phyloP scores from a whole-genome alignment of 176 grass and related monocot genomes.

The Phyllostachys edulis region DNA sequence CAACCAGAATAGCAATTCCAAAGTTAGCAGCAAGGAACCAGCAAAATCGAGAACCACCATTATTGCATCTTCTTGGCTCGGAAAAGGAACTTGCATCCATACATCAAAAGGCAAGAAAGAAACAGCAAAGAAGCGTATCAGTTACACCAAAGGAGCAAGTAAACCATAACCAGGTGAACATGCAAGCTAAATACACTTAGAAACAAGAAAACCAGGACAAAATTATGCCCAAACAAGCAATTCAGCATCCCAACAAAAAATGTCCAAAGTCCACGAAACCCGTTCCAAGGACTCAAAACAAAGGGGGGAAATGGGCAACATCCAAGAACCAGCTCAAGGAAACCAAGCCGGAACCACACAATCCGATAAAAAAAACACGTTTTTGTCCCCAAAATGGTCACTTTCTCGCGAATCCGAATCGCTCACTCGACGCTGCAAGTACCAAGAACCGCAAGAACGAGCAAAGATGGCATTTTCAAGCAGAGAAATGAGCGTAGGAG shows the following conservation, averaged over 20 bases:
- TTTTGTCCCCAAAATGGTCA: not conserved
- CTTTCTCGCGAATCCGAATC: conserved; percentile 35
- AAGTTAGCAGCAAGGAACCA: not conserved
- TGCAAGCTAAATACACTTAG: not conserved
- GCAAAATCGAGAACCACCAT: not conserved
- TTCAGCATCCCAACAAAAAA: not conserved
- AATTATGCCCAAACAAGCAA: not conserved
- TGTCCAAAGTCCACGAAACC: not conserved
- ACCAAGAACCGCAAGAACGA: conserved; percentile 18
- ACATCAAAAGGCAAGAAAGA: not conserved
- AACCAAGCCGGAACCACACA: not conserved
- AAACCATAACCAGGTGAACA: not conserved
- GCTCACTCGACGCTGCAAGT: conserved; percentile 5
- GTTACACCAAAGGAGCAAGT: not conserved
- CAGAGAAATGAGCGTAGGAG: not conserved
- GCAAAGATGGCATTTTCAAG: conserved; percentile 41
- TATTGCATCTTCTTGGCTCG: not conserved
- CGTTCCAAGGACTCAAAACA: no score
- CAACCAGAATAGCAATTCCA: not conserved
- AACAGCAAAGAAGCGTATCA: not conserved
- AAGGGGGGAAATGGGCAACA: not conserved
- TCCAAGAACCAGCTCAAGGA: not conserved
- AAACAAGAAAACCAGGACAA: not conserved
- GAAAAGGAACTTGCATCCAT: not conserved
- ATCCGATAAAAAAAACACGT: not conserved